These are phyloP conservation scores for Xylariaceae sp. DNA, from an alignment of 2,329 filamentous ascomycete species.

Conservation along the genomic window DNA sequence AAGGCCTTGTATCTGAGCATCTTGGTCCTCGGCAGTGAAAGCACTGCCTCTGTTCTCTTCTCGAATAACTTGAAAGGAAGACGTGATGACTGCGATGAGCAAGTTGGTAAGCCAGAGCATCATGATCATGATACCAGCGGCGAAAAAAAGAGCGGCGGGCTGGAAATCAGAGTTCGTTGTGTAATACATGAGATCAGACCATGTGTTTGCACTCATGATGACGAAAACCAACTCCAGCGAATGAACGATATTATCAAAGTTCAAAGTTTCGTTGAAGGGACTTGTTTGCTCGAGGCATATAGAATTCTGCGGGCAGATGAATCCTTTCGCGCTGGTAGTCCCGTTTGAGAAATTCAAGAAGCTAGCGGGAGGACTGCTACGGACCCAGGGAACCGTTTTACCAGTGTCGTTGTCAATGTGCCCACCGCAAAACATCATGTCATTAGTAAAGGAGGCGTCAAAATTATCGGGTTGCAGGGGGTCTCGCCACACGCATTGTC, in stretches of 20 bases:
- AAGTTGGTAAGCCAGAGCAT: conserved; percentile 96
- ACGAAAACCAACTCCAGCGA: conserved; percentile 94
- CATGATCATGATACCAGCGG: conserved; percentile 77
- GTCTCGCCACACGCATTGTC: conserved; percentile 75
- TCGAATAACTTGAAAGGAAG: conserved; percentile 95
- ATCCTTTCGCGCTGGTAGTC: conserved; percentile 67
- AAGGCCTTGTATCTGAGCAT: conserved; percentile 32
- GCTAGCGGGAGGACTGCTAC: conserved; percentile 26
- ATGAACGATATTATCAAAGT: conserved; percentile 91
- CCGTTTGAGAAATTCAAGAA: conserved; percentile 47
- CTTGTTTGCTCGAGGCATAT: conserved; percentile 75
- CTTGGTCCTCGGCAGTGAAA: conserved; percentile 75
- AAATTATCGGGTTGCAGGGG: conserved; percentile 53
- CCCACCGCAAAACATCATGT: conserved; percentile 80
- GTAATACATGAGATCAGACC: conserved; percentile 90
- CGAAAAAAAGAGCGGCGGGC: conserved; percentile 74
- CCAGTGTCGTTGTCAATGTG: conserved; percentile 61
- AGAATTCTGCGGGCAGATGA: conserved; percentile 79
- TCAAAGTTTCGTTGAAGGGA: conserved; percentile 81
- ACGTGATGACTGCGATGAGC: conserved; percentile 93
- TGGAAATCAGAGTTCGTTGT: conserved; percentile 90
- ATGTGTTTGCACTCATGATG: conserved; percentile 97
- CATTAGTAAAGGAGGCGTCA: conserved; percentile 55
- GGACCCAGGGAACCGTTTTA: conserved; percentile 63
- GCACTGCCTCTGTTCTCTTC: conserved; percentile 94